Base-by-base conservation (phyloP, 345 rosid genomes). In the Citrus mangshanensis region DNA sequence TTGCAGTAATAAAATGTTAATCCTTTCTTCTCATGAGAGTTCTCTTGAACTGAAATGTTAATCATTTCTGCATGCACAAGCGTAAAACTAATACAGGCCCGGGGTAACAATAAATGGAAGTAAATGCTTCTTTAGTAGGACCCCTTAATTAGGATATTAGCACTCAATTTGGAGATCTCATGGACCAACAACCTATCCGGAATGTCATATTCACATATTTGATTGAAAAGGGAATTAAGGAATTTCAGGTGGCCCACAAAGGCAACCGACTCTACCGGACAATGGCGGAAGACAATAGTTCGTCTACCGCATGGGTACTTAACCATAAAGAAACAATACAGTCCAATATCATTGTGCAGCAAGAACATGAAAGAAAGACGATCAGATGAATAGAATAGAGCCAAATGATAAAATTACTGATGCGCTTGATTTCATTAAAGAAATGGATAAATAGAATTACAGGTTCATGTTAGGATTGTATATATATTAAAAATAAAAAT, bases 131-230 rank as follows among this genome's bases (percentile, higher is more conserved):
- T 27, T 37, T 27, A 28, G 61, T 56, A 51, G 81, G 78, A 46
- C 75, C 80, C 67, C n/a, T 21, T 35, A 21, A 32, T 64, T 24
- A 56, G 56, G 78, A 73, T 81, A 37, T 40, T 21, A 75, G 78
- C 87, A 75, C 84, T 66, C 80, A 80, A 73, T 35, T 73, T 77
- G 84, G 75, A 61, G 79, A 80, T 75, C 54, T 34, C 72, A 76
- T 66, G 35, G 24, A 67, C 6, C 13, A 65, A 77, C 21, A 12
- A 25, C 64, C 76, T 40, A 61, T 72, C 38, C 46, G 27, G 59
- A 4, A 9, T 13, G 64, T 78, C 34, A 65, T 68, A 76, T 73
- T 84, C 87, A 81, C 86, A 82, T 14, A 68, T 66, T 83, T 69
- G 16, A 38, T 28, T 68, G 60, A 73, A 21, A 70, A 68, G 54